phyloP scores from a whole-genome alignment of 495 filamentous ascomycete species.

The Peziza echinospora region DNA sequence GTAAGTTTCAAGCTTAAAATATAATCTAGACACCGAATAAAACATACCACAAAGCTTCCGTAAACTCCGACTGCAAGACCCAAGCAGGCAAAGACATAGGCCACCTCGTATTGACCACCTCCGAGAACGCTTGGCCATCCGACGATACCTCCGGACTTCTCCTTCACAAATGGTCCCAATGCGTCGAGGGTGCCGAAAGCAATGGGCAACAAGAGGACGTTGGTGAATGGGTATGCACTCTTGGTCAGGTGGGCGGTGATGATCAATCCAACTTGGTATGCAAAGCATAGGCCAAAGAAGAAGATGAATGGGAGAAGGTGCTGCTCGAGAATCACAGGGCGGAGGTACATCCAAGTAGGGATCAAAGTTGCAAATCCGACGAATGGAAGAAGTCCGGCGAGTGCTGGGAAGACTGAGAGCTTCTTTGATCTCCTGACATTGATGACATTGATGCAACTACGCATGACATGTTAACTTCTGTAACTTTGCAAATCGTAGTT shows the following conservation, averaged over 20 bases:
- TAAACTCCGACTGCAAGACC: constrained; percentile 69
- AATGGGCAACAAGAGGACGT: constrained; percentile 50
- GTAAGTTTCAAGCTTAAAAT: neutral
- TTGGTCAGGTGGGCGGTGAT: constrained; percentile 82
- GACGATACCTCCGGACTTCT: constrained; percentile 31
- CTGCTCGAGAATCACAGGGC: constrained; percentile 57
- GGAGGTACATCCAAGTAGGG: constrained; percentile 55
- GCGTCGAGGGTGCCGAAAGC: constrained; percentile 54
- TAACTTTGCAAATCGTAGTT: too few relatives aligned
- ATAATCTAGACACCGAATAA: neutral
- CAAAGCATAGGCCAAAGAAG: constrained; percentile 71
- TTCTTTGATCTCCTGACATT: constrained; percentile 48
- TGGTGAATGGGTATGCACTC: constrained; percentile 66
- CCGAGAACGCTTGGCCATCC: constrained; percentile 68
- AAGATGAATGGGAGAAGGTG: constrained; percentile 74
- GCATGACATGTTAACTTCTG: neutral
- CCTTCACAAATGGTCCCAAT: constrained; percentile 40
- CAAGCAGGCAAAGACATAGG: constrained; percentile 64
- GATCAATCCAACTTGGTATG: constrained; percentile 83
- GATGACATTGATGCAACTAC: constrained; percentile 62
- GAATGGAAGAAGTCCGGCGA: constrained; percentile 66
- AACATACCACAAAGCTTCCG: constrained; percentile 63
- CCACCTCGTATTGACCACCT: constrained; percentile 52
- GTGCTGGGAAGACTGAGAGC: constrained; percentile 44
- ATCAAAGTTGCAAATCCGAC: constrained; percentile 52